Conservation (phyloP, 345 rosid genomes). For the Moricandia arvensis region DNA sequence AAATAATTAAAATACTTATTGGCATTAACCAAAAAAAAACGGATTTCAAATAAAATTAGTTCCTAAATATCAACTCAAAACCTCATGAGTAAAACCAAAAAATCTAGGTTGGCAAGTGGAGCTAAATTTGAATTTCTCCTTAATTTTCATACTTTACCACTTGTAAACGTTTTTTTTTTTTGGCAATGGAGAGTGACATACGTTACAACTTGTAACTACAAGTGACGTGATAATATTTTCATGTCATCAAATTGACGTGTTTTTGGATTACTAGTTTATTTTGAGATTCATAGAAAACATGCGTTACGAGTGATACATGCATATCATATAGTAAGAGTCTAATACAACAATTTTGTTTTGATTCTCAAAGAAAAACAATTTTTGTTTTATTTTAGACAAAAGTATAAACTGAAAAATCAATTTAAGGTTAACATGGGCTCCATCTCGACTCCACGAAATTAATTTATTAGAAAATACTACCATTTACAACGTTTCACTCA, state of each 20-base stretch:
- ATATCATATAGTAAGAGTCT: neutral
- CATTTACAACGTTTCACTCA: too few relatives aligned
- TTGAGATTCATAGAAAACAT: constrained; percentile 8
- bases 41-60: neutral
- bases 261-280: neutral
- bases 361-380: too few relatives aligned
- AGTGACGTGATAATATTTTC: constrained; percentile 4
- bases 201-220: neutral
- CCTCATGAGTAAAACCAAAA: neutral
- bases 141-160: neutral
- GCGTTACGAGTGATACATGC: constrained; percentile 20
- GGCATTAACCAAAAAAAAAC: too few relatives aligned
- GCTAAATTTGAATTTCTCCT: neutral
- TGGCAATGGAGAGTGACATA: neutral
- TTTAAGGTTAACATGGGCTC: too few relatives aligned
- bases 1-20: too few relatives aligned
- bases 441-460: too few relatives aligned
- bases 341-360: neutral
- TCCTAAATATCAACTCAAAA: neutral
- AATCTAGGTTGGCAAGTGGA: neutral
- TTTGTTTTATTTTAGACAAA: too few relatives aligned
- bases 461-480: too few relatives aligned
- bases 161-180: neutral
- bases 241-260: constrained; percentile 28
- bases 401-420: too few relatives aligned